These are phyloP conservation scores for Coffea eugenioides DNA, from an alignment of 257 asterid species.

Conservation along the genomic window DNA sequence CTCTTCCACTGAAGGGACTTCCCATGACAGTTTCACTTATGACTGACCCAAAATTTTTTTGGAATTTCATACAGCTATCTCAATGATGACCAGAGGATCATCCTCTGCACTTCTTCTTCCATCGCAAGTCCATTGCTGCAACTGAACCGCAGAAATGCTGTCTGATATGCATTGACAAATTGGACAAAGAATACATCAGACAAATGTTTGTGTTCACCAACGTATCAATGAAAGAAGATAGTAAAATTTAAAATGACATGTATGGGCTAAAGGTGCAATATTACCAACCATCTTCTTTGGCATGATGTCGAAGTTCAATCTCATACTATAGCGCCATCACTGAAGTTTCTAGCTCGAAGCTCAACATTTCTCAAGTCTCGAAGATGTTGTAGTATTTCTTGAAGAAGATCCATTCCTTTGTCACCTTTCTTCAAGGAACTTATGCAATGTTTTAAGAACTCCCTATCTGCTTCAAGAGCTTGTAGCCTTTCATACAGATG, in stretches of 20 bases:
- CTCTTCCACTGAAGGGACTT: slow-evolving; percentile 21
- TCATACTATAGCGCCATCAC: slow-evolving; percentile 38
- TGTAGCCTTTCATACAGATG: slow-evolving; percentile 84
- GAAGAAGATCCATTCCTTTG: slow-evolving; percentile 87
- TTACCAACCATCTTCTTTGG: slow-evolving; percentile 28
- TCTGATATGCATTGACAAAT: slow-evolving; percentile 23
- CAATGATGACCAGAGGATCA: background rate
- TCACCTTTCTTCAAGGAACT: slow-evolving; percentile 88
- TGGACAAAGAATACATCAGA: slow-evolving; percentile 2
- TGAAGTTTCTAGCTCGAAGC: slow-evolving; percentile 55
- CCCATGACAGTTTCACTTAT: slow-evolving; percentile 12
- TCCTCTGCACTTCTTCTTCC: slow-evolving; percentile 1
- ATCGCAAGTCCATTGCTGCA: slow-evolving; percentile 12
- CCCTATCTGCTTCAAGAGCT: slow-evolving; percentile 93
- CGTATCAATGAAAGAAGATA: background rate
- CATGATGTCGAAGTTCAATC: background rate
- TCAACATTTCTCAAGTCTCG: slow-evolving; percentile 73
- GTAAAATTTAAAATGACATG: background rate
- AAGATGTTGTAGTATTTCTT: slow-evolving; percentile 81
- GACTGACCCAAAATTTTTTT: slow-evolving; percentile 9
- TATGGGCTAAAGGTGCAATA: background rate
- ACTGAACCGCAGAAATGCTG: slow-evolving; percentile 18
- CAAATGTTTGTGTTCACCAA: background rate
- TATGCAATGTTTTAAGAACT: slow-evolving; percentile 82
- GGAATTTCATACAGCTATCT: slow-evolving; percentile 13